Conservation (phyloP, 1,284 basidiomycete genomes). For the Cutaneotrichosporon arboriforme region DNA sequence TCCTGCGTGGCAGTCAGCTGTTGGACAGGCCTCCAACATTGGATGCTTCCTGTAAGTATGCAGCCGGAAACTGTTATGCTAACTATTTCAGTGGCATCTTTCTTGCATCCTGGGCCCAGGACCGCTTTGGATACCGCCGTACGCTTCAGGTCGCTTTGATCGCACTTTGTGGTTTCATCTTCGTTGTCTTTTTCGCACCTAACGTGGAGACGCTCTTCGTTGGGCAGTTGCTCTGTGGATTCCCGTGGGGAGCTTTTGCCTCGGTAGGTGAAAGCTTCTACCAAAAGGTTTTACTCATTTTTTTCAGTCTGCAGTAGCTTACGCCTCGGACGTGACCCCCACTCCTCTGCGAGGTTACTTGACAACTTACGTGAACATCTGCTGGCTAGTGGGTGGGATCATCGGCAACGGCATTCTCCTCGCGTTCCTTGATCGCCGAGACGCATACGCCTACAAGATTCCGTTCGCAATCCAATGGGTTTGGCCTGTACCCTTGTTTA, state of each 20-base stretch:
- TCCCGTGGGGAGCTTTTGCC: conserved; percentile 49
- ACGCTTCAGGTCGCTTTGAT: conserved; percentile 31
- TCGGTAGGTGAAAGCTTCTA: too few species aligned
- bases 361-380: conserved; percentile 49
- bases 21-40: conserved; percentile 20
- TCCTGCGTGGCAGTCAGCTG: conserved; percentile 26
- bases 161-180: conserved; percentile 27
- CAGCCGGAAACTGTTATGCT: too few species aligned
- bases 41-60: too few species aligned
- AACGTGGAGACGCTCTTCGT: conserved; percentile 17
- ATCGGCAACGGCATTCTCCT: conserved; percentile 23
- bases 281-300: too few species aligned
- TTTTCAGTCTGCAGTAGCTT: conserved; percentile 36
- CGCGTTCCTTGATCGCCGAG: conserved; percentile 8
- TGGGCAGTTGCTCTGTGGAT: conserved; percentile 26
- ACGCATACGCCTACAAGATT: conserved; percentile 40
- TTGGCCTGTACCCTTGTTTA: conserved; percentile 36
- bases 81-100: conserved; percentile 28
- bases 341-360: conserved; percentile 26
- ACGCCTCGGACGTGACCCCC: conserved; percentile 52
- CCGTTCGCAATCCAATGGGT: conserved; percentile 49
- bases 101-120: conserved; percentile 18
- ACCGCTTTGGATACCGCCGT: conserved; percentile 25
- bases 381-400: conserved; percentile 50
- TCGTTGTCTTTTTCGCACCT: conserved; percentile 45